A percentile compares a stretch with the other conserved stretches of the same genome.
Evolutionary conservation across 1,284 basidiomycete genomes (phyloP).

Genomic region (Leccinum idahoense): DNA sequence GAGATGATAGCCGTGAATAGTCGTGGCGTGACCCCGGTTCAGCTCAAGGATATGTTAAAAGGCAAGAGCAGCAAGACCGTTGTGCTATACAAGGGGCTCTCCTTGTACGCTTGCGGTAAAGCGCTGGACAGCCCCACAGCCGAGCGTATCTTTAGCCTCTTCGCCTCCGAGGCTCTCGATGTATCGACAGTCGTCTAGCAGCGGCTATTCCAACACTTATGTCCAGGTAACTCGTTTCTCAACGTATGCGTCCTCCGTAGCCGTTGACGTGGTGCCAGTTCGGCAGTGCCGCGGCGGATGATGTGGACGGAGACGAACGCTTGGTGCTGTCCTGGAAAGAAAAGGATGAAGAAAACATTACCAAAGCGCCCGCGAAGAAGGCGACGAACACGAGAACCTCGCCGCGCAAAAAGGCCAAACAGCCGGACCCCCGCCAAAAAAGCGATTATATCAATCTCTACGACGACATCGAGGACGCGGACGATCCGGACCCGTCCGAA

Average conservation of each 20-base stretch:
- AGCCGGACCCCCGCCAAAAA: not conserved
- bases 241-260: not conserved
- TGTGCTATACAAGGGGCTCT: conserved; percentile 44
- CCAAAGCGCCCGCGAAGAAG: conserved; percentile 24
- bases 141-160: conserved; percentile 56
- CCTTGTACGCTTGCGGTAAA: conserved; percentile 53
- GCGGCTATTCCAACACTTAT: conserved; percentile 30
- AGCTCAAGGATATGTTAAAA: conserved; percentile 55
- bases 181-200: conserved; percentile 33
- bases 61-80: conserved; percentile 50
- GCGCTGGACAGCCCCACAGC: conserved; percentile 43
- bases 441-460: conserved; percentile 16
- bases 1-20: conserved; percentile 32
- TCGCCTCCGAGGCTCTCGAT: conserved; percentile 39
- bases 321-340: conserved; percentile 27
- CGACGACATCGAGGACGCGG: conserved; percentile 30
- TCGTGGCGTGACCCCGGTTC: conserved; percentile 41
- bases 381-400: conserved; percentile 5
- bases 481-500: conserved; percentile 18
- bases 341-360: conserved; percentile 9
- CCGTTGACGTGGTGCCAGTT: conserved; percentile 15
- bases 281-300: conserved; percentile 23
- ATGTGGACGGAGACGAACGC: conserved; percentile 15
- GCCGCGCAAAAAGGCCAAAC: conserved; percentile 20
- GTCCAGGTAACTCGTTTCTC: conserved; percentile 19